These are phyloP conservation scores for Symbiodinium pilosum DNA, from an alignment of 73 alveolate genomes.

Conservation along the genomic window DNA sequence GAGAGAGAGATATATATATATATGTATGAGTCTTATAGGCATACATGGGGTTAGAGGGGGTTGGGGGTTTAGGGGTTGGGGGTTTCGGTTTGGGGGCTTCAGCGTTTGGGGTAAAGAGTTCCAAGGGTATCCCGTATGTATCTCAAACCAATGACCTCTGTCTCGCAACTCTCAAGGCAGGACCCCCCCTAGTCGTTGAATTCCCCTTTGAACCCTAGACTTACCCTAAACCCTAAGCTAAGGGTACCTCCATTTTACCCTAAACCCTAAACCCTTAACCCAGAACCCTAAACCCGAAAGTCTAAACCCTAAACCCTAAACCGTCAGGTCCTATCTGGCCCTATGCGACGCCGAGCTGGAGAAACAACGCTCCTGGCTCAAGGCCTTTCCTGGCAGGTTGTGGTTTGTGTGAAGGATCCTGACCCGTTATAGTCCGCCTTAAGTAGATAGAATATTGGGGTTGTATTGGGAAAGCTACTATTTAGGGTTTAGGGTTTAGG, in stretches of 20 bases:
- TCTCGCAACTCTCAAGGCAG: background rate
- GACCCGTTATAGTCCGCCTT: no score
- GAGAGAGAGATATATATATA: no score
- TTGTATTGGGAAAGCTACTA: background rate
- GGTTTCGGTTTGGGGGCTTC: background rate
- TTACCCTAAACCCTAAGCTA: background rate
- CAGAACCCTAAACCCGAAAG: background rate
- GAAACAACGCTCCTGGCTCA: constrained; percentile 70
- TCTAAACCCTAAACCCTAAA: background rate
- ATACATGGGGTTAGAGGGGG: no score
- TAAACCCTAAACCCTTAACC: background rate
- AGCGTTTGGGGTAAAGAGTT: background rate
- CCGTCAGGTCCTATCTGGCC: constrained; percentile 46
- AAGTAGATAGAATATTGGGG: background rate
- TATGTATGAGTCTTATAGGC: no score
- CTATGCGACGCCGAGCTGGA: constrained; percentile 71
- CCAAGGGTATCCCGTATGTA: background rate
- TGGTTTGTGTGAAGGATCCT: background rate
- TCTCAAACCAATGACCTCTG: background rate
- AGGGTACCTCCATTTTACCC: background rate
- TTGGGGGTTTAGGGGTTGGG: no score
- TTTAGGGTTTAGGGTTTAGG: background rate
- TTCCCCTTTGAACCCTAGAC: background rate
- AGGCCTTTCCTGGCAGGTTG: background rate
- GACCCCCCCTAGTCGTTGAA: background rate